A percentile compares a stretch with the other conserved stretches of the same genome.
Evolutionary conservation across 2,329 filamentous ascomycete genomes (phyloP).

Genomic region (Clonostachys sp.): DNA sequence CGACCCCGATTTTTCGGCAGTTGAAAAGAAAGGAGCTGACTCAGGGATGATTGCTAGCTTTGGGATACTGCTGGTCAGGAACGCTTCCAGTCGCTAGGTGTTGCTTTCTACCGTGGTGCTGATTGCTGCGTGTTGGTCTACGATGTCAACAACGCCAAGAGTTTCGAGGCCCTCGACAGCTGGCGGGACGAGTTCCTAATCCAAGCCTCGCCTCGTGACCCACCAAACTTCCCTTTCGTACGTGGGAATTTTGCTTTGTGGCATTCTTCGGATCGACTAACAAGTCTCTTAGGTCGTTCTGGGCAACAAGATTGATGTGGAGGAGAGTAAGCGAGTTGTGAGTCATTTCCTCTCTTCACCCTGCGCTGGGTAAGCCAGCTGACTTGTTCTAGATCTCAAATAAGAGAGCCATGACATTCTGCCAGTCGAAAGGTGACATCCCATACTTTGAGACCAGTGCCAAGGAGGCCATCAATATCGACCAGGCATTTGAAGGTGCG

Average conservation of each 20-base stretch:
- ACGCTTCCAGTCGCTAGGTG: conserved; percentile 92
- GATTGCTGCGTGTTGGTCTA: conserved; percentile 98
- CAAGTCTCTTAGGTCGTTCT: conserved; percentile 67
- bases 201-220: conserved; percentile 92
- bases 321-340: conserved; percentile 93
- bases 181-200: conserved; percentile 99
- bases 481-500: conserved; percentile 69
- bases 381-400: conserved; percentile 65
- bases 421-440: conserved; percentile 94
- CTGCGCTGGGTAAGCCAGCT: neutral
- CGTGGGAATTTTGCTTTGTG: conserved; percentile 23
- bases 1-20: neutral
- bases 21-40: neutral
- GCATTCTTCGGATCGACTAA: neutral
- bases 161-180: conserved; percentile 95
- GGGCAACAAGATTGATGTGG: conserved; percentile 98
- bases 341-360: conserved; percentile 14
- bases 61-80: conserved; percentile 99
- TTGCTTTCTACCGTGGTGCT: conserved; percentile 95
- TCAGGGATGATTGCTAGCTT: conserved; percentile 50
- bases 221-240: conserved; percentile 97
- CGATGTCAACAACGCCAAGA: conserved; percentile 99
- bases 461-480: conserved; percentile 97
- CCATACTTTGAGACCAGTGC: conserved; percentile 99
- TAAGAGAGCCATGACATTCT: conserved; percentile 95